Conservation (phyloP, 2,329 filamentous ascomycete species). For the Aspergillus ruber region DNA sequence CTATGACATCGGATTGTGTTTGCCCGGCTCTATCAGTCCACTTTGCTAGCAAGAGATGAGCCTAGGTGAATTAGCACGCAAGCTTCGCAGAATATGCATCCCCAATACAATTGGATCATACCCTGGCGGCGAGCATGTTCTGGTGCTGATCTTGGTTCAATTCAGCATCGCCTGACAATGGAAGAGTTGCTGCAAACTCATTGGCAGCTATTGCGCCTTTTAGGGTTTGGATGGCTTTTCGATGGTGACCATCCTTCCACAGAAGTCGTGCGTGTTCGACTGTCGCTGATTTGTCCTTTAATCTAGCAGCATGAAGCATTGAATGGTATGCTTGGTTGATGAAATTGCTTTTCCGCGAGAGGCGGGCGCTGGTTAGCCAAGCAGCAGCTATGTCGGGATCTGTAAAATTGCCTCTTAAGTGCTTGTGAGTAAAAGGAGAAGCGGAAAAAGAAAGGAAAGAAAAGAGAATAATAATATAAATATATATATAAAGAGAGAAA, state of each 20-base stretch:
- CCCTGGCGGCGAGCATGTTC: slow-evolving; percentile 46
- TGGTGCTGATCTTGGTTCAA: slow-evolving; percentile 41
- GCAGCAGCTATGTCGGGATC: slow-evolving; percentile 70
- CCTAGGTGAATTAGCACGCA: slow-evolving; percentile 38
- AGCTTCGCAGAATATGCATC: neutral
- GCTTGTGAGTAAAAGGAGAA: slow-evolving; percentile 10
- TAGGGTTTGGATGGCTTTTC: slow-evolving; percentile 89
- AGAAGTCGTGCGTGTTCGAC: slow-evolving; percentile 90
- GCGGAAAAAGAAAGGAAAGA: neutral
- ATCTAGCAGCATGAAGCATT: slow-evolving; percentile 76
- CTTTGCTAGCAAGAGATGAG: slow-evolving; percentile 83
- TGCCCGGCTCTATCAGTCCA: slow-evolving; percentile 96
- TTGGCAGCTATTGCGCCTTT: slow-evolving; percentile 78
- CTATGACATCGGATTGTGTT: slow-evolving; percentile 73
- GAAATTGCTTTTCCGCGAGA: slow-evolving; percentile 79
- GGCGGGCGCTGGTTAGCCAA: slow-evolving; percentile 77
- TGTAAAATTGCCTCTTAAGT: slow-evolving; percentile 48
- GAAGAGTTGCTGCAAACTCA: slow-evolving; percentile 56
- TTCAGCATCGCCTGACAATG: slow-evolving; percentile 27
- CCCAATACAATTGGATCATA: slow-evolving; percentile 12
- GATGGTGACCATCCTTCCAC: slow-evolving; percentile 88
- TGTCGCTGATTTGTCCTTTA: slow-evolving; percentile 79
- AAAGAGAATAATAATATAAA: no score
- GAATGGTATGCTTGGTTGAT: slow-evolving; percentile 88
- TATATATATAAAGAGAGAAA: no score